Evolutionary conservation across 257 asterid genomes (phyloP), one percentile per base, ranked within the genome.

Genomic region (Phtheirospermum japonicum): DNA sequence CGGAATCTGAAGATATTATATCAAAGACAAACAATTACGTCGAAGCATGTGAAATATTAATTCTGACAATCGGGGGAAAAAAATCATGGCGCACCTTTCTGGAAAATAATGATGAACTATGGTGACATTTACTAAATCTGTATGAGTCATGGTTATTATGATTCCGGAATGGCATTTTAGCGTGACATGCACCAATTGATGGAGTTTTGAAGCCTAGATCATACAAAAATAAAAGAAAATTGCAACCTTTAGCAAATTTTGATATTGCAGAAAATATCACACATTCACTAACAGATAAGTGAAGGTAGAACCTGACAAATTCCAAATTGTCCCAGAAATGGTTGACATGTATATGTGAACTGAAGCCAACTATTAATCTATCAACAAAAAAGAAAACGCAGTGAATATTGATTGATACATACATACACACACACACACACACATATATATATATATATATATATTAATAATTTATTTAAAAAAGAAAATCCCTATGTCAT

Each of bases 261-360:
- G 18, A 56, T 30, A 18, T 50, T 31, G 53, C 31, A 23, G 34
- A 59, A 62, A 23, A 66, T 2, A 57, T 28, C 40, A 11, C 31
- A 59, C 51, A 52, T 67, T 17, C 30, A 36, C 28, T 19, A 48
- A 10, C 9, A 43, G 37, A 37, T 23, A 51, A 34, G 7, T 14
- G 51, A 37, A 52, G 50, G 23, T 20, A 7, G 67, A 73, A 79
- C 81, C 81, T 75, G 84, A 34, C 71, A 73, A 68, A 65, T 68
- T 61, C 31, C 68, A 31, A 30, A 39, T 52, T 37, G 58, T 39
- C 37, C 77, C 75, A 20, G 76, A 60, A 64, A 67, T 5, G 1
- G 75, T 20, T 39, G 75, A 65, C 83, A 77, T 77, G 50, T 4
- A 42, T 39, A 39, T 13, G 16, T 6, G 51, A n/a, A n/a, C n/a